Percentiles rank a stretch among this genome's conserved stretches.
Evolutionary conservation across 257 asterid genomes (phyloP).

Genomic region (Ilex aquifolium): DNA sequence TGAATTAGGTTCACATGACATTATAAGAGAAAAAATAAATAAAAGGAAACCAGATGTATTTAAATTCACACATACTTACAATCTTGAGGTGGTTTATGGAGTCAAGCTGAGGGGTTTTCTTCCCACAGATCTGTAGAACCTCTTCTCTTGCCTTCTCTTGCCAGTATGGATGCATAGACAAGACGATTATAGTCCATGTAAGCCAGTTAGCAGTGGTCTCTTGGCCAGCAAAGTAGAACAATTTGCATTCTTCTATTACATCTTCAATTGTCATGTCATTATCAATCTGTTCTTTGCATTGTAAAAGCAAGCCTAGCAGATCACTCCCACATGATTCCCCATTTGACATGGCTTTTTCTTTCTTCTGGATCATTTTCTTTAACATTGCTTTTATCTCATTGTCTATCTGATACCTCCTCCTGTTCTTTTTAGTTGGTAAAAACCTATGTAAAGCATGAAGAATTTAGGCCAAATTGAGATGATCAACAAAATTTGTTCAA

Average conservation of each 20-base stretch:
- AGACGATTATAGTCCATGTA: background rate
- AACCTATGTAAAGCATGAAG: conserved; percentile 13
- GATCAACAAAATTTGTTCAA: too few relatives aligned
- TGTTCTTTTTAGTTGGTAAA: conserved; percentile 25
- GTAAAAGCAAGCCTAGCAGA: conserved; percentile 19
- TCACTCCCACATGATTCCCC: conserved; percentile 8
- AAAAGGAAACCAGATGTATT: background rate
- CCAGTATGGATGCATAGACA: background rate
- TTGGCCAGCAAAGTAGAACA: conserved; percentile 27
- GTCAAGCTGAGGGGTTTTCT: background rate
- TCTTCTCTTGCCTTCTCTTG: background rate
- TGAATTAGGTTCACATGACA: too few relatives aligned
- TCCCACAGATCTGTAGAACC: background rate
- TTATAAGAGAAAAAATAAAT: too few relatives aligned
- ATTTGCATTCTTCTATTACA: conserved; percentile 22
- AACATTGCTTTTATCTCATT: conserved; percentile 15
- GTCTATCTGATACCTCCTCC: conserved; percentile 21
- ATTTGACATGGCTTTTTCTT: conserved; percentile 2
- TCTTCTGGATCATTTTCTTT: conserved; percentile 5
- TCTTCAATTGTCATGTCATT: conserved; percentile 16
- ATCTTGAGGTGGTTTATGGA: background rate
- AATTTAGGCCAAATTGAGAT: too few relatives aligned
- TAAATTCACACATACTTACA: background rate
- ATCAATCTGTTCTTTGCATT: conserved; percentile 10
- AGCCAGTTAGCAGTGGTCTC: conserved; percentile 20